Evolutionary conservation across 208 protist genomes (phyloP), one percentile per base, ranked within the genome.

Genomic region (Naegleria fowleri): DNA sequence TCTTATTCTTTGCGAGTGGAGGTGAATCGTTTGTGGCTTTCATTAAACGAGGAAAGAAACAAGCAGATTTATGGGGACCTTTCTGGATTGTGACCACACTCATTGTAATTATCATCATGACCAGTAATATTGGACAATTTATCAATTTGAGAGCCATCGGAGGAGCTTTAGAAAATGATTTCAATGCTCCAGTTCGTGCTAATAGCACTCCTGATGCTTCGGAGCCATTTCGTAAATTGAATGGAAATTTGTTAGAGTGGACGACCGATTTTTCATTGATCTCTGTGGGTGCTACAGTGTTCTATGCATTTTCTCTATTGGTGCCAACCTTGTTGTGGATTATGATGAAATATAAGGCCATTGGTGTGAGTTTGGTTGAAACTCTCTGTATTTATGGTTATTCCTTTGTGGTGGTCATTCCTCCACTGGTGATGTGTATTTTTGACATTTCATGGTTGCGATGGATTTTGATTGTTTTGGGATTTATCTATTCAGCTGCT

Each of bases 61-160:
- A 33, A 48, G 5, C 85, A 39, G 86, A 90, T 76, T 15, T 90
- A 15, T 90, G 52, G 51, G 86, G 86, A 76, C 43, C 86, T 5
- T 90, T 90, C 40, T 90, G 86, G 86, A 39, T 90, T 76, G 11
- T 39, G 39, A 90, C 86, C 0, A 38, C 86, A 13, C 13, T 90
- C 0, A 58, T 90, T 76, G 43, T 90, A 0, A 2, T 90, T 2
- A 39, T 90, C 5, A 36, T 76, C 29, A 76, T 90, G 13, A 76
- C 51, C 5, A 90, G 86, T 76, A 76, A 90, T 43, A 29, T 90
- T 29, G 51, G 36, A 13, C 9, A 85, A 16, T 85, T 43, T 43
- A n/a, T 85, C 43, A 85, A 85, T 85, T 43, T 85, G 13, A 43
- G 41, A 43, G 13, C n/a, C 1, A 43, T 43, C 19, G 43, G 51